Evolutionary conservation across 129 eudicot species (phyloP).

Genomic region (Ambrosia artemisiifolia): DNA sequence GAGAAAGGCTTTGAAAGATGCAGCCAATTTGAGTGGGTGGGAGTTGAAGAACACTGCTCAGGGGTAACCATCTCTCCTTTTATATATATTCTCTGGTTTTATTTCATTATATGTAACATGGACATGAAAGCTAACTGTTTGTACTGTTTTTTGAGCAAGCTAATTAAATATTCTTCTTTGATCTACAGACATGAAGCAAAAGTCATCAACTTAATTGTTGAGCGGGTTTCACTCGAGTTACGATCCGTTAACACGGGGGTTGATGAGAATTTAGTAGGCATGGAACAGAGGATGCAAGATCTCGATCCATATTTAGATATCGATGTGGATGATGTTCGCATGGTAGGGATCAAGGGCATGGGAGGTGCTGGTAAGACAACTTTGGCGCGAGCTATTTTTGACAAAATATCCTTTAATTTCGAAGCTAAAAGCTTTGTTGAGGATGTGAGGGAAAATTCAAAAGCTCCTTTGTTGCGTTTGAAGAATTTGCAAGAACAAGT

Average conservation of each 20-base stretch:
- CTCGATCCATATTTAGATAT: constrained; percentile 15
- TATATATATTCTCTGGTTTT: neutral
- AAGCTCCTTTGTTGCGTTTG: neutral
- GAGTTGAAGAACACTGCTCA: constrained; percentile 2
- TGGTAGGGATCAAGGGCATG: constrained; percentile 4
- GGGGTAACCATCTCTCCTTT: neutral
- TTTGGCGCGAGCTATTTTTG: neutral
- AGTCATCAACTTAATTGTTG: neutral
- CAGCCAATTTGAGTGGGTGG: neutral
- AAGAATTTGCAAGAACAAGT: neutral
- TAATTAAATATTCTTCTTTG: neutral
- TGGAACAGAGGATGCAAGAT: constrained; percentile 5
- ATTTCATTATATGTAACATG: too few relatives aligned
- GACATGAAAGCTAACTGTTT: too few relatives aligned
- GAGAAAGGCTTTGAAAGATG: neutral
- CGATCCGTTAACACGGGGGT: neutral
- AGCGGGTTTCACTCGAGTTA: neutral
- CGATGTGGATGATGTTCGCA: neutral
- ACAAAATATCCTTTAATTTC: neutral
- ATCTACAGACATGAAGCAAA: neutral
- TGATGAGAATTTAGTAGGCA: constrained; percentile 20
- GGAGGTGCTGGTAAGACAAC: neutral
- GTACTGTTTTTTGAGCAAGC: neutral
- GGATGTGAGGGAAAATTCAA: neutral
- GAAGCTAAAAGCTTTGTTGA: constrained; percentile 7